These are phyloP conservation scores for Sporothrix schenckii DNA, from an alignment of 2,329 filamentous ascomycete species.

Conservation along the genomic window DNA sequence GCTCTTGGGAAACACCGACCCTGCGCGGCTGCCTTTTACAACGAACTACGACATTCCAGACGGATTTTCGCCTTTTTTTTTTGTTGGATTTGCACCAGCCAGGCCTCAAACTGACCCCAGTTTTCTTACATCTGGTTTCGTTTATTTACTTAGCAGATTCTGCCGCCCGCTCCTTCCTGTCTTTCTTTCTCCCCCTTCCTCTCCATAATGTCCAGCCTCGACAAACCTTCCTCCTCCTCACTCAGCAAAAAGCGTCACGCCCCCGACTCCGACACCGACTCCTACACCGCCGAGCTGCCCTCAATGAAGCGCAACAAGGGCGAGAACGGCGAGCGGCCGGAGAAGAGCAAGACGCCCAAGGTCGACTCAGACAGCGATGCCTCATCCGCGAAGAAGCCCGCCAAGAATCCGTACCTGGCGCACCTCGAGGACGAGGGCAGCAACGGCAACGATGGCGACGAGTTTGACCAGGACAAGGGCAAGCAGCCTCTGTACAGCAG, in stretches of 20 bases:
- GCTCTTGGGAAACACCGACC: constrained; percentile 9
- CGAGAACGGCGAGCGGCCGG: constrained; percentile 32
- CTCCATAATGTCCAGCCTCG: constrained; percentile 30
- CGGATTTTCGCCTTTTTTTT: constrained; percentile 1
- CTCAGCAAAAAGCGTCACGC: constrained; percentile 24
- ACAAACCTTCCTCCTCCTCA: constrained; percentile 6
- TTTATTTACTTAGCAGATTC: constrained; percentile 28
- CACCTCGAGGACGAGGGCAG: constrained; percentile 66
- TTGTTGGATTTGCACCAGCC: constrained; percentile 4
- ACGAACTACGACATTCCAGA: constrained; percentile 5
- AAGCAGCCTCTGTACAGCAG: not conserved
- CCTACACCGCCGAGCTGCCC: constrained; percentile 37
- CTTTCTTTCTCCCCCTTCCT: constrained; percentile 13
- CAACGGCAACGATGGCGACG: constrained; percentile 42
- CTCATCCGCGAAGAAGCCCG: constrained; percentile 32
- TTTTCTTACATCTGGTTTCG: constrained; percentile 19
- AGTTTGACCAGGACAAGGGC: constrained; percentile 28
- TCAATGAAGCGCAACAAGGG: constrained; percentile 42
- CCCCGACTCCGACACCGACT: constrained; percentile 37
- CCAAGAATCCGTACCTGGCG: constrained; percentile 83
- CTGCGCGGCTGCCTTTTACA: constrained; percentile 18
- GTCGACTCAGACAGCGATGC: constrained; percentile 31
- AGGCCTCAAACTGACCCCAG: constrained; percentile 28
- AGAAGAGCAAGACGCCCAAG: constrained; percentile 31
- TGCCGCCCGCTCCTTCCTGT: constrained; percentile 18